phyloP scores from a whole-genome alignment of 306 rosid genomes.

The Vicia sativa region DNA sequence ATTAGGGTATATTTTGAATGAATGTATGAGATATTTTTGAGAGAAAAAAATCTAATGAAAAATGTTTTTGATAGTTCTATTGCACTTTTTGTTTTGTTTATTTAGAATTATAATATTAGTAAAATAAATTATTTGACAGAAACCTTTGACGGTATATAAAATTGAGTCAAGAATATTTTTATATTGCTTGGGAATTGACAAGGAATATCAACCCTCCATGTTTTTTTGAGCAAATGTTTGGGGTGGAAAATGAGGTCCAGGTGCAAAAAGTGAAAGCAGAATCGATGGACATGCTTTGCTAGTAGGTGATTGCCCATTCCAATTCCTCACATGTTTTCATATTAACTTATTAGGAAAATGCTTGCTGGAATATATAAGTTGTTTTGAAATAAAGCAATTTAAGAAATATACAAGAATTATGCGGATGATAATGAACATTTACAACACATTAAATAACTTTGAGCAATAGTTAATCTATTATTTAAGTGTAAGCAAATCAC shows the following conservation, averaged over 20 bases:
- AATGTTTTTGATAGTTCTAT: not conserved
- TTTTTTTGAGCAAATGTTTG: slow-evolving; percentile 39
- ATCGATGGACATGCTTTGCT: slow-evolving; percentile 26
- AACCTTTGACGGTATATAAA: slow-evolving; percentile 17
- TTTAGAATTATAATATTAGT: no score
- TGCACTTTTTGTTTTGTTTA: not conserved
- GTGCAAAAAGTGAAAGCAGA: slow-evolving; percentile 26
- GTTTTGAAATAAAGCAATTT: no score
- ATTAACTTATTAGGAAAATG: no score
- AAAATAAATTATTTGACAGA: not conserved
- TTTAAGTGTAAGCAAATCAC: no score
- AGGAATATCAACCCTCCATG: slow-evolving; percentile 44
- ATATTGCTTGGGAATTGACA: slow-evolving; percentile 31
- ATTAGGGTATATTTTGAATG: slow-evolving; percentile 35
- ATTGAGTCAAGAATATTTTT: slow-evolving; percentile 36
- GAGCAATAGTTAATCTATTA: no score
- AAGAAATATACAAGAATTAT: no score
- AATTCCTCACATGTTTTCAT: no score
- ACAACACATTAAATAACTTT: no score
- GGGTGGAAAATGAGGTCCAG: slow-evolving; percentile 46
- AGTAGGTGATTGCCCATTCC: not conserved
- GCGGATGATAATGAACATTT: no score
- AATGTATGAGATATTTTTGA: slow-evolving; percentile 26
- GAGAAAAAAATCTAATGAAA: not conserved
- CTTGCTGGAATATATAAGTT: no score